Conservation (phyloP, 2,329 filamentous ascomycete genomes). For the Trichoderma polysporum region DNA sequence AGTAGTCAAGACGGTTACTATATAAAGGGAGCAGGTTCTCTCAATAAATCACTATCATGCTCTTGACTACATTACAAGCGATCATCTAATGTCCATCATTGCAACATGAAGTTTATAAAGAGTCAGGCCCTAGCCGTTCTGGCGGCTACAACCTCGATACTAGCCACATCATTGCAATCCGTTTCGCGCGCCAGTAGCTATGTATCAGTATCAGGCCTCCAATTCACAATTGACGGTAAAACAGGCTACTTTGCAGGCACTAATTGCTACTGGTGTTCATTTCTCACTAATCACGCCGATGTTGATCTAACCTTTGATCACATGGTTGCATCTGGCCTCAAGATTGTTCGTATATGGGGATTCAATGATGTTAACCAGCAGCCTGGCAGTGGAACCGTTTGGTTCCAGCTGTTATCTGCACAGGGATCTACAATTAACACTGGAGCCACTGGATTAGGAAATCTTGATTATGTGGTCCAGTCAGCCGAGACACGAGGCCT, state of each 20-base stretch:
- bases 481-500: conserved; percentile 58
- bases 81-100: not conserved
- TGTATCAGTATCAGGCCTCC: conserved; percentile 29
- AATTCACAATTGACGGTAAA: conserved; percentile 46
- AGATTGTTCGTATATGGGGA: conserved; percentile 60
- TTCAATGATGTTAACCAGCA: conserved; percentile 57
- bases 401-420: conserved; percentile 53
- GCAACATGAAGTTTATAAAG: conserved; percentile 6
- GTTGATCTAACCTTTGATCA: conserved; percentile 54
- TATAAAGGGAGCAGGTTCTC: not conserved
- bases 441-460: conserved; percentile 57
- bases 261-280: conserved; percentile 58
- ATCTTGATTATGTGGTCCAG: conserved; percentile 61
- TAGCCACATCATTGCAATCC: not conserved
- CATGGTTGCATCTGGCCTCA: conserved; percentile 50
- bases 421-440: conserved; percentile 59
- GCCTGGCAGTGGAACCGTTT: conserved; percentile 33
- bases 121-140: not conserved
- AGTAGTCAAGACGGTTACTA: not conserved
- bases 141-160: conserved; percentile 1
- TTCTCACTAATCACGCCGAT: conserved; percentile 52
- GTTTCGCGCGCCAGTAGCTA: conserved; percentile 23
- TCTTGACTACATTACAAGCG: not conserved
- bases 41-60: not conserved
- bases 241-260: conserved; percentile 53